A percentile compares a stretch with the other conserved stretches of the same genome.
These are phyloP conservation scores for Delonix regia DNA, from an alignment of 306 rosid genomes.

Conservation along the genomic window DNA sequence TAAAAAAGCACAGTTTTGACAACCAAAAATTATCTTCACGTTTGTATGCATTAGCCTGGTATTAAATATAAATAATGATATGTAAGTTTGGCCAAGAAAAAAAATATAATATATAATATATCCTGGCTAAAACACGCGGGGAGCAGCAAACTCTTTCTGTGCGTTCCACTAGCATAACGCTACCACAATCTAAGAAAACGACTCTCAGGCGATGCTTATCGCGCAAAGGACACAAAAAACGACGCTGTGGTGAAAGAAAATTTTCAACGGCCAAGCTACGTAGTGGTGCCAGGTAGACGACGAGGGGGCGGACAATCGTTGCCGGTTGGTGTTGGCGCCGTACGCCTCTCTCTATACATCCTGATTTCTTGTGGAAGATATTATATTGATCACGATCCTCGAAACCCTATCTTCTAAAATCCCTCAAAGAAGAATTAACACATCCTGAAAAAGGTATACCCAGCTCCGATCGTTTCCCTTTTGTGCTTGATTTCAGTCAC, in stretches of 20 bases:
- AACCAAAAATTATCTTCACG: too few relatives aligned
- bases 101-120: too few relatives aligned
- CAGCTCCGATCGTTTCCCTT: constrained; percentile 1
- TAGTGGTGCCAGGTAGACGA: constrained; percentile 19
- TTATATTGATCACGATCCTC: constrained; percentile 22
- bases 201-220: background rate
- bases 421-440: constrained; percentile 12
- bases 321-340: constrained; percentile 32
- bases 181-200: background rate
- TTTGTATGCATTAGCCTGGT: too few relatives aligned
- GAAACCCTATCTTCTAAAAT: constrained; percentile 12
- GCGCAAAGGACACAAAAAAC: constrained; percentile 30
- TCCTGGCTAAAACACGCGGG: background rate
- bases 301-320: constrained; percentile 35
- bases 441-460: constrained; percentile 30
- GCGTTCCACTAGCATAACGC: background rate
- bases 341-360: background rate
- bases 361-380: constrained; percentile 8
- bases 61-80: too few relatives aligned
- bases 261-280: constrained; percentile 13
- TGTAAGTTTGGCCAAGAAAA: too few relatives aligned
- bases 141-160: background rate
- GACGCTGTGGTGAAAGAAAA: constrained; percentile 24
- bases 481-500: background rate
- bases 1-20: too few relatives aligned